phyloP scores from a whole-genome alignment of 768 basidiomycete genomes.

The Fistulinella prunicolor region DNA sequence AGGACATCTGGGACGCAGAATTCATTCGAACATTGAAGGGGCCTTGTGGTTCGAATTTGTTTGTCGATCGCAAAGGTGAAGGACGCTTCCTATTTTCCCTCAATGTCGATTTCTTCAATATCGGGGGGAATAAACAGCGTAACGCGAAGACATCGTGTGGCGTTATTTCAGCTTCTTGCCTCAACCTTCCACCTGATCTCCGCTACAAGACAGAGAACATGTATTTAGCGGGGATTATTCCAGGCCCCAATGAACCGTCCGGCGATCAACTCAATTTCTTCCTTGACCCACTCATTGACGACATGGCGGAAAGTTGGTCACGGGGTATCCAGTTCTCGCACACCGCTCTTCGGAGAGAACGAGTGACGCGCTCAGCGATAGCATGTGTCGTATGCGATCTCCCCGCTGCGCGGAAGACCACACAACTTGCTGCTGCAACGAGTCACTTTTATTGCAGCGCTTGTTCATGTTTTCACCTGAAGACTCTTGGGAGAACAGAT shows the following conservation, averaged over 20 bases:
- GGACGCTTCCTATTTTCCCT: slow-evolving; percentile 21
- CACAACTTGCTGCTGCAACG: slow-evolving; percentile 21
- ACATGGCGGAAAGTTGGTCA: slow-evolving; percentile 15
- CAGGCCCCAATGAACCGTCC: slow-evolving; percentile 28
- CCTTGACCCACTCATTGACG: slow-evolving; percentile 29
- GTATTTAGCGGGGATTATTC: slow-evolving; percentile 30
- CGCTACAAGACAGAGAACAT: slow-evolving; percentile 35
- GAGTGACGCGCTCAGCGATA: no score
- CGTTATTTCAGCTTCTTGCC: slow-evolving; percentile 31
- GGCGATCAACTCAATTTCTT: slow-evolving; percentile 33
- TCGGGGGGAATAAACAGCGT: slow-evolving; percentile 23
- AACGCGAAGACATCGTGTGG: slow-evolving; percentile 30
- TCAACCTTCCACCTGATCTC: slow-evolving; percentile 33
- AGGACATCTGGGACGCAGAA: slow-evolving; percentile 4
- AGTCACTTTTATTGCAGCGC: slow-evolving; percentile 32
- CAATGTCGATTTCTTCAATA: slow-evolving; percentile 36
- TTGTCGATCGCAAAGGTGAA: slow-evolving; percentile 15
- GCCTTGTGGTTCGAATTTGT: slow-evolving; percentile 12
- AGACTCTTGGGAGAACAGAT: slow-evolving; percentile 2
- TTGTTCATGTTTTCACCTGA: slow-evolving; percentile 22
- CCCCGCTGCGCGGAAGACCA: slow-evolving; percentile 27
- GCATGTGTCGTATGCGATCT: slow-evolving; percentile 30
- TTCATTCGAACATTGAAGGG: slow-evolving; percentile 2
- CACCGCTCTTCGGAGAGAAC: no score
- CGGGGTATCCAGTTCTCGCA: slow-evolving; percentile 3